Percentiles rank a stretch among this genome's conserved stretches.
phyloP scores from a whole-genome alignment of 176 grass and related monocot genomes.

The Ananas comosus region DNA sequence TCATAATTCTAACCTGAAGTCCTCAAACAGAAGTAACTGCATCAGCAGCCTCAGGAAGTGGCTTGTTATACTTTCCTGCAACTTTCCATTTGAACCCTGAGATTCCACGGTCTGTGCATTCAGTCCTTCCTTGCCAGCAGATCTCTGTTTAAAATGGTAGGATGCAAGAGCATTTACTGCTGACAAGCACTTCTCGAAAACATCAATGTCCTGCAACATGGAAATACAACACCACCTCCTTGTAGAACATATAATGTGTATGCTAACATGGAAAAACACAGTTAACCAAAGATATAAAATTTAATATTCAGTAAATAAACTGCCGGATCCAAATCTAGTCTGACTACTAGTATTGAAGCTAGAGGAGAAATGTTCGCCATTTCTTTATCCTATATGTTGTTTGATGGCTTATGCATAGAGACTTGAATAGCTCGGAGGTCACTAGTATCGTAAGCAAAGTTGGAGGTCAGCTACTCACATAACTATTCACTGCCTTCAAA shows the following conservation, averaged over 20 bases:
- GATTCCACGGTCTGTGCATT: constrained; percentile 43
- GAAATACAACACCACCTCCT: constrained; percentile 7
- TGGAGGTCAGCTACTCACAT: no score
- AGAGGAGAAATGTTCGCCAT: no score
- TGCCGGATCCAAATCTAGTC: no score
- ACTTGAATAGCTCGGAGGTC: no score
- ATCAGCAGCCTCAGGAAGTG: constrained; percentile 86
- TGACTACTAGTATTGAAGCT: no score
- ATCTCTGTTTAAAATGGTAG: constrained; percentile 84
- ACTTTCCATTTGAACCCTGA: constrained; percentile 48
- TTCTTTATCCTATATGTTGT: no score
- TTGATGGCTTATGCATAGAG: no score
- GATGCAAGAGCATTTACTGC: constrained; percentile 84
- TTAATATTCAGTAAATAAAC: no score
- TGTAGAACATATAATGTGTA: background rate
- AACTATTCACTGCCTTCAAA: no score
- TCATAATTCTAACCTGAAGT: constrained; percentile 59
- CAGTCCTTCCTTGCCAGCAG: constrained; percentile 60
- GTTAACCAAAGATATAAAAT: background rate
- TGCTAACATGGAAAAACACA: background rate
- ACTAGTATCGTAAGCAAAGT: no score
- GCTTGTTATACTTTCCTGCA: constrained; percentile 61
- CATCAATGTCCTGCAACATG: constrained; percentile 62
- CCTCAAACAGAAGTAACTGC: constrained; percentile 69
- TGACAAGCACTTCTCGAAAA: constrained; percentile 82